These are phyloP conservation scores for Rhizopogon roseolus DNA, from an alignment of 768 basidiomycete genomes.

Conservation along the genomic window DNA sequence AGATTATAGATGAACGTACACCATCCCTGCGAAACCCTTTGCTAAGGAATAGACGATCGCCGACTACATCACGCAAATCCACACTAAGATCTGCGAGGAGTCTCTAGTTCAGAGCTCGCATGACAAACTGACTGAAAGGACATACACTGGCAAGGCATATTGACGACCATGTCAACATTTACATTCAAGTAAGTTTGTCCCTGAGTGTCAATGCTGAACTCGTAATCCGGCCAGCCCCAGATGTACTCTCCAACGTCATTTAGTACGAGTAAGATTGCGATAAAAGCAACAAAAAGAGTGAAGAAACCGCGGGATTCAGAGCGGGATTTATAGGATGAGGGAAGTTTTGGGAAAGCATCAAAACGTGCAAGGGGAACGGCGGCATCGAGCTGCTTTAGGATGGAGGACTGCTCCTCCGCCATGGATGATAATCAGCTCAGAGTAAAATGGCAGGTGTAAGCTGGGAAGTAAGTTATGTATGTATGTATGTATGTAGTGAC, in stretches of 20 bases:
- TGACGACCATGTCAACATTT: conserved; percentile 90
- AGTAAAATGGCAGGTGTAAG: background rate
- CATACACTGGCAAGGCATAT: conserved; percentile 91
- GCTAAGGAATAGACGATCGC: conserved; percentile 84
- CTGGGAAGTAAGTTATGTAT: background rate
- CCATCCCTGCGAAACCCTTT: conserved; percentile 81
- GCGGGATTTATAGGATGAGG: conserved; percentile 74
- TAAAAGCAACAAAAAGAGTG: conserved; percentile 62
- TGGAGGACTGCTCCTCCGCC: conserved; percentile 20
- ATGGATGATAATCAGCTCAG: conserved; percentile 6
- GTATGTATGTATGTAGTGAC: background rate
- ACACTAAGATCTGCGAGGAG: conserved; percentile 67
- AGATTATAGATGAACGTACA: conserved; percentile 34
- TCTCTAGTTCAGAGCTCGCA: background rate
- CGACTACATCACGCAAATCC: conserved; percentile 90
- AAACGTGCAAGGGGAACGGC: conserved; percentile 64
- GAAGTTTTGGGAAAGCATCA: conserved; percentile 87
- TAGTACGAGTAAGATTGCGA: conserved; percentile 71
- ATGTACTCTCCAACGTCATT: conserved; percentile 90
- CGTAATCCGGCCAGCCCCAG: conserved; percentile 90
- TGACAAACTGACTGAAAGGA: conserved; percentile 9
- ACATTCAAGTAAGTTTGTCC: conserved; percentile 63
- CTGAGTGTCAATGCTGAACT: conserved; percentile 79
- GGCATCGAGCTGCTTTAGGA: conserved; percentile 62
- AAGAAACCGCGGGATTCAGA: conserved; percentile 79